Conservation (phyloP, 257 asterid genomes). For the Leonotis leonurus region DNA sequence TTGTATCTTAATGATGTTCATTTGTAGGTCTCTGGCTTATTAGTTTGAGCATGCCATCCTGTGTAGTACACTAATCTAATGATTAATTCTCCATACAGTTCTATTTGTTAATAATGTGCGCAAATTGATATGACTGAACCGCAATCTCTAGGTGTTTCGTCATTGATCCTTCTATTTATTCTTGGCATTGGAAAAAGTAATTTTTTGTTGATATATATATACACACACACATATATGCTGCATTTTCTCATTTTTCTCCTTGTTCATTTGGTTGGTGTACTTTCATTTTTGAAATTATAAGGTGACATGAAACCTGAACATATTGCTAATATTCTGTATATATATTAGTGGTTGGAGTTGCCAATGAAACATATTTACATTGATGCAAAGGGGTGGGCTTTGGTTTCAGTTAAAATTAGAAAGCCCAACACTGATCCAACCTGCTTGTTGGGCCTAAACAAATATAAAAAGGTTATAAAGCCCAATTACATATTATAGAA, state of each 20-base stretch:
- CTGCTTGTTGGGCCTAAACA: background rate
- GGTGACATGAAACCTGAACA: too few species aligned
- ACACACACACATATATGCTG: background rate
- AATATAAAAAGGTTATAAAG: background rate
- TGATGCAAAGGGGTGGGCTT: background rate
- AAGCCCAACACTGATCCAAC: too few species aligned
- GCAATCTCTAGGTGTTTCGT: background rate
- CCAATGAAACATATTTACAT: too few species aligned
- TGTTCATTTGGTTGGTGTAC: too few species aligned
- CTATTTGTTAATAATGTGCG: background rate
- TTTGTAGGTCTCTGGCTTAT: background rate
- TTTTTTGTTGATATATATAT: too few species aligned
- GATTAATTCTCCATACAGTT: background rate
- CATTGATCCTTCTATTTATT: background rate
- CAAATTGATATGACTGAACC: background rate
- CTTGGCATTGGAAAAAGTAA: background rate
- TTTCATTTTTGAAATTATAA: too few species aligned
- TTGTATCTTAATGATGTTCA: background rate
- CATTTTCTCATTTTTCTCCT: background rate
- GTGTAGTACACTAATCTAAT: background rate
- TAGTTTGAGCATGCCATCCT: background rate
- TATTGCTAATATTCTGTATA: too few species aligned
- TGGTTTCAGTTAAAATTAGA: background rate
- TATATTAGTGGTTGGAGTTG: too few species aligned
- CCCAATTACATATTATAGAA: background rate